Conservation (phyloP, 2,329 filamentous ascomycete species). For the Alternaria arborescens region DNA sequence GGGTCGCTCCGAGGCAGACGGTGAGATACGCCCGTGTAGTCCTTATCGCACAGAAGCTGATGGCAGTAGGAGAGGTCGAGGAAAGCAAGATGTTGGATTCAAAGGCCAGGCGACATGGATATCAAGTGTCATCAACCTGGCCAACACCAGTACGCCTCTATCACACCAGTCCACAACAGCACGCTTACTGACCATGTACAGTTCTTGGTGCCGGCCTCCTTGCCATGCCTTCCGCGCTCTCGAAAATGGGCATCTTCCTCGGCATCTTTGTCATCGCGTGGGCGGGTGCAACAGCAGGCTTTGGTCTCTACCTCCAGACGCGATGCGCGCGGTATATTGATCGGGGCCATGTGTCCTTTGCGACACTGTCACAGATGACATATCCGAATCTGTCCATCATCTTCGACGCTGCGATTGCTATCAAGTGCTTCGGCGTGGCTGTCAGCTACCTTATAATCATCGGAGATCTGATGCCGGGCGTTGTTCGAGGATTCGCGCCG, state of each 20-base stretch:
- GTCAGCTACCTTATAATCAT: slow-evolving; percentile 99
- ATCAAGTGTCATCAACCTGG: slow-evolving; percentile 91
- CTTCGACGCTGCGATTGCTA: slow-evolving; percentile 93
- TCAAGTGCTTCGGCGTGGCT: slow-evolving; percentile 98
- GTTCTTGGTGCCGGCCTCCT: slow-evolving; percentile 94
- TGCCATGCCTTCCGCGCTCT: slow-evolving; percentile 94
- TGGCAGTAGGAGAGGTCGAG: slow-evolving; percentile 61
- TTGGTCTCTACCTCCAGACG: slow-evolving; percentile 93
- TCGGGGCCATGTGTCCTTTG: slow-evolving; percentile 87
- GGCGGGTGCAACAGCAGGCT: slow-evolving; percentile 87
- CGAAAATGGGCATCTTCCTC: slow-evolving; percentile 91
- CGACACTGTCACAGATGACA: slow-evolving; percentile 94
- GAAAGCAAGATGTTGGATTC: slow-evolving; percentile 73
- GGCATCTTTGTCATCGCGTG: slow-evolving; percentile 87
- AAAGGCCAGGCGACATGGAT: slow-evolving; percentile 83
- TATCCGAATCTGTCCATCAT: slow-evolving; percentile 95
- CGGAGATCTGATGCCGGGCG: slow-evolving; percentile 96
- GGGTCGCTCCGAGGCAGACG: slow-evolving; percentile 51
- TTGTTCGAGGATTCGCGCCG: slow-evolving; percentile 80
- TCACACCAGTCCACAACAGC: not conserved
- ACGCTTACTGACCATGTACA: slow-evolving; percentile 50
- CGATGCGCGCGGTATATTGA: slow-evolving; percentile 94
- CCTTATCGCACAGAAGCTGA: slow-evolving; percentile 27
- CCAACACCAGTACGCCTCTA: slow-evolving; percentile 83
- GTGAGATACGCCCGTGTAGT: slow-evolving; percentile 24